These are phyloP conservation scores for Arthroderma sp. DNA, from an alignment of 2,329 filamentous ascomycete genomes.

Conservation along the genomic window DNA sequence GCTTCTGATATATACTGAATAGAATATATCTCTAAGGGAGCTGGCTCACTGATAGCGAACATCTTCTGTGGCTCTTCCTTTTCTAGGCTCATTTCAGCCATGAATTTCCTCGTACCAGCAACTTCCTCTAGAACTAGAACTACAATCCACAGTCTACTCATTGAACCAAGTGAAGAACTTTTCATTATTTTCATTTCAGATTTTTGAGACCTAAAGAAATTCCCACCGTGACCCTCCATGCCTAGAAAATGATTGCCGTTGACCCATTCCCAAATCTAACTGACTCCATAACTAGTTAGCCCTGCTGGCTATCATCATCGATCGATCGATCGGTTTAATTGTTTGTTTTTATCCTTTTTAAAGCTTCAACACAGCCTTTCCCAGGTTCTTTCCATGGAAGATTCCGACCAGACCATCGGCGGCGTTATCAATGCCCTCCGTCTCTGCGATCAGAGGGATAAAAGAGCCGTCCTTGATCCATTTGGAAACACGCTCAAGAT, in stretches of 20 bases:
- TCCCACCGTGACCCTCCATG: background rate
- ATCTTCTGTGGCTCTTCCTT: no score
- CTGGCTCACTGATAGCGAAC: no score
- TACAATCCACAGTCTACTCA: no score
- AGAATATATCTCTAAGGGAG: no score
- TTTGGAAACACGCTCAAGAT: conserved; percentile 61
- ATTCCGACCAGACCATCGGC: conserved; percentile 62
- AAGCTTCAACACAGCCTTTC: conserved; percentile 70
- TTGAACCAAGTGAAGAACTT: no score
- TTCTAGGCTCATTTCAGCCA: no score
- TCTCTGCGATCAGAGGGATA: conserved; percentile 57
- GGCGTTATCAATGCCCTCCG: conserved; percentile 65
- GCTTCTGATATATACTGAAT: no score
- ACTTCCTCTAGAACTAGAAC: no score
- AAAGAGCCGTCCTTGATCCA: conserved; percentile 67
- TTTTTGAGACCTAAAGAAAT: no score
- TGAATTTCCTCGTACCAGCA: no score
- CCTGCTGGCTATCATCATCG: background rate
- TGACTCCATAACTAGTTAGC: background rate
- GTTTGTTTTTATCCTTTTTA: conserved; percentile 24
- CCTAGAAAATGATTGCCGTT: background rate
- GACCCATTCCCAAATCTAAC: background rate
- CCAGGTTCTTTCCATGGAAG: conserved; percentile 68
- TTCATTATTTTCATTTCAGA: no score
- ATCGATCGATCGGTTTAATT: background rate